Evolutionary conservation across 129 eudicot species (phyloP).

Genomic region (Calendula officinalis): DNA sequence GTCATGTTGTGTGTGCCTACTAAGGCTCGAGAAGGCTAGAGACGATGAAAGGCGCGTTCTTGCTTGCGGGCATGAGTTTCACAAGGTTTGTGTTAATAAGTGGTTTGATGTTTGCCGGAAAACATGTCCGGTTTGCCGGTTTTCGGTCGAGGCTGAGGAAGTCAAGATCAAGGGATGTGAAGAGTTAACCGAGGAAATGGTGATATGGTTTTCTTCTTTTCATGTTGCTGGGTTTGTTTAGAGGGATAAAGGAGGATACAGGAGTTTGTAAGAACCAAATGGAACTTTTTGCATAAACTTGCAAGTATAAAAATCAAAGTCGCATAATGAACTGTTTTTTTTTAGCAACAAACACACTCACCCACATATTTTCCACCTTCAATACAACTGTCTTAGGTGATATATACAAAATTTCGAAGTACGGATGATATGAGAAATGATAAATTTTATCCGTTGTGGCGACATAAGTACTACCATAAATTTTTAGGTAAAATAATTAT

Average conservation of each 20-base stretch:
- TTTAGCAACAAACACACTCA: too few relatives aligned
- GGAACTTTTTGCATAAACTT: conserved; percentile 1
- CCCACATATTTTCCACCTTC: too few relatives aligned
- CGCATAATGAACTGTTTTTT: too few relatives aligned
- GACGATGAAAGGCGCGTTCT: conserved; percentile 41
- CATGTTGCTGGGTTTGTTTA: conserved; percentile 57
- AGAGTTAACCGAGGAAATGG: conserved; percentile 57
- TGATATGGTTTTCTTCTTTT: conserved; percentile 79
- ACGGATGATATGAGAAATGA: too few relatives aligned
- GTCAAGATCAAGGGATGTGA: conserved; percentile 29
- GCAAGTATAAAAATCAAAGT: not conserved
- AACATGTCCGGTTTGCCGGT: conserved; percentile 72
- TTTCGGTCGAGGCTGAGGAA: conserved; percentile 45
- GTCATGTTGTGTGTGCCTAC: conserved; percentile 64
- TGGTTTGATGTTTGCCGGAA: conserved; percentile 49
- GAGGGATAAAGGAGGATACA: not conserved
- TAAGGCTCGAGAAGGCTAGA: conserved; percentile 37
- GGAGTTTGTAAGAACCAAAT: not conserved
- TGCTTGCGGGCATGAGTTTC: conserved; percentile 68
- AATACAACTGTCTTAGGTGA: too few relatives aligned
- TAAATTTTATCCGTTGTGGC: too few relatives aligned
- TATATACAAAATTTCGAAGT: too few relatives aligned
- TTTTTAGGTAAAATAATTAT: too few relatives aligned
- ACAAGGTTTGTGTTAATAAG: conserved; percentile 43
- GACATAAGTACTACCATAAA: too few relatives aligned